Evolutionary conservation across 2,329 filamentous ascomycete species (phyloP), one percentile per base, ranked within the genome.

Genomic region (Colletotrichum horii): DNA sequence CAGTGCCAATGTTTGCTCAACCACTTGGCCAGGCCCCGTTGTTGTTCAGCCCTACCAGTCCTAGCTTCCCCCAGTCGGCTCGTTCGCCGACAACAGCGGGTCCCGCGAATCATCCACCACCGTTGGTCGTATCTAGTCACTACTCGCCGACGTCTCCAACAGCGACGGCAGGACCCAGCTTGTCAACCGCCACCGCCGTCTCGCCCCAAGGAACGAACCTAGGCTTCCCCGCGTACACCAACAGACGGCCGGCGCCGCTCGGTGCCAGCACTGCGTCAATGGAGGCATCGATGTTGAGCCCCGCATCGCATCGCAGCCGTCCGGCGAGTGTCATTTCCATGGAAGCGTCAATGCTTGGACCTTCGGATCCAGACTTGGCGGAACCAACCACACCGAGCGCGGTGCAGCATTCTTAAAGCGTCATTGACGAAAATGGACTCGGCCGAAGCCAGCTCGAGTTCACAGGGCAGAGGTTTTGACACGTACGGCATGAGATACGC

Each of bases 201-300:
- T 76, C 76, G 11, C 74, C 76, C 8, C 76, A 77, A 43, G 76
- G 76, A 30, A 74, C 70, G 8, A 76, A 76, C 24, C 24, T 76
- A 8, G 74, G 76, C n/a, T 76, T 74, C 19, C 64, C 73, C 9
- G 69, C 64, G 9, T 73, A 75, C 38, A 76, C 70, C 7, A 73
- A 66, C 62, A 69, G 74, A 22, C 58, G 74, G 38, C 69, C 74
- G 6, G 66, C 74, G 9, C 70, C 76, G 3, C 55, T 74, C 12
- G 74, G 74, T n/a, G 76, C 76, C 55, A 77, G 76, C 26, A 77
- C 76, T 11, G 76, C 76, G 16, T 77, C 76, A 4, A 76, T 77
- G 76, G 67, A 76, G 26, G 74, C 74, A 7, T 74, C 74, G 14
- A 76, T 76, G 74, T 52, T 76, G 16, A 76, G 74, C 48, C 74